Evolutionary conservation across 805 yeast genomes (phyloP).

Genomic region (Yarrowia sp.): DNA sequence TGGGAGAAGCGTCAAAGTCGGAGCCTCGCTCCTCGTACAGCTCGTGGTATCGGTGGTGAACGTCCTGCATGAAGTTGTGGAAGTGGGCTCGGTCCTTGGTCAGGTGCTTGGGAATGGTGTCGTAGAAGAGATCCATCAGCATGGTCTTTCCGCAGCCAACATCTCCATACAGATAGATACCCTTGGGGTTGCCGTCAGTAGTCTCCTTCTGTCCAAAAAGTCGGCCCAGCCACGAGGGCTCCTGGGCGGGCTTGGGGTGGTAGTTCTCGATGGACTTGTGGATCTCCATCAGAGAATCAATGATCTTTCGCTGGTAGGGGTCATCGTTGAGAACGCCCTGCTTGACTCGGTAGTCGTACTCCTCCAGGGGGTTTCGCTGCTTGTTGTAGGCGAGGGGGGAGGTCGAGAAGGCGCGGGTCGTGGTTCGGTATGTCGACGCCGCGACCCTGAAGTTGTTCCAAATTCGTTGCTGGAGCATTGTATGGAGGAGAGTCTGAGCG

Average conservation of each 20-base stretch:
- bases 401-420: constrained; percentile 17
- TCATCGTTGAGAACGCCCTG: constrained; percentile 61
- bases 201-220: constrained; percentile 34
- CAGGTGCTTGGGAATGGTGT: constrained; percentile 78
- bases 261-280: constrained; percentile 64
- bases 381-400: not conserved
- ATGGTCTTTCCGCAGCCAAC: constrained; percentile 99
- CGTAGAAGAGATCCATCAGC: constrained; percentile 95
- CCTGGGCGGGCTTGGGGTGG: constrained; percentile 62
- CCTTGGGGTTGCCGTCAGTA: constrained; percentile 52
- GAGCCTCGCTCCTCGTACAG: constrained; percentile 69
- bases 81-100: constrained; percentile 86
- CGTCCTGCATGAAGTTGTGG: constrained; percentile 95
- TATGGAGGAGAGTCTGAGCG: not conserved
- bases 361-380: constrained; percentile 47
- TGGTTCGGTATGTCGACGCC: constrained; percentile 2
- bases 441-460: constrained; percentile 27
- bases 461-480: constrained; percentile 30
- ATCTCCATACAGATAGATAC: constrained; percentile 93
- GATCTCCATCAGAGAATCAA: constrained; percentile 64
- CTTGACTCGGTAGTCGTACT: constrained; percentile 50
- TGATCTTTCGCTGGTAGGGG: constrained; percentile 75
- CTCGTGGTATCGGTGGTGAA: constrained; percentile 86
- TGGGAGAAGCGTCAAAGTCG: constrained; percentile 82
- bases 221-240: constrained; percentile 40